Base-by-base conservation (phyloP, 768 basidiomycete species). In the Mycena amicta region DNA sequence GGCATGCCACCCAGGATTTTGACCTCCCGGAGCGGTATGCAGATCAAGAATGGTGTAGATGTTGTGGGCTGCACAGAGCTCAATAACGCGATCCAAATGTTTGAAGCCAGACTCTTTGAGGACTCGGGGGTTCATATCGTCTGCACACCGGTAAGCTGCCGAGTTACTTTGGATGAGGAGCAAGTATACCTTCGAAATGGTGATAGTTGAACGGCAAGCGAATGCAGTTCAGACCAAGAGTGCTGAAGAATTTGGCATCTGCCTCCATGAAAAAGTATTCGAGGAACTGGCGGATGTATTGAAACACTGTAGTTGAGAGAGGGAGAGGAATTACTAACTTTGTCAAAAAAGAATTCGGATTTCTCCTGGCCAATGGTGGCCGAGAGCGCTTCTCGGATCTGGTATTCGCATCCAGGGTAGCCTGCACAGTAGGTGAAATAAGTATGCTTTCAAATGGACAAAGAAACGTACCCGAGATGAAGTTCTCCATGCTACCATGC, bases 31-130 rank as follows among this genome's bases (percentile, higher is more conserved):
- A 0, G 85, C 85, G 40, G 90, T 80, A 71, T 94, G 93, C 43
- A 93, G 75, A 67, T 94, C 92, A 55, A 93, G 80, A 67, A 92
- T 86, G 61, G 90, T 89, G 76, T 87, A 89, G 57, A 93, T 90
- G 29, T 86, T 87, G 57, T 91, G 81, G 60, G 83, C 78, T n/a
- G 89, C 87, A 67, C 92, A 93, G 26, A 87, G 68, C 46, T 86
- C 78, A 62, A 94, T 85, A 45, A 90, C 87, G 20, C 90, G 80
- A 61, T 93, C 92, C 52, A 93, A 86, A 72, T 92, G 89, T 68
- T 87, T 87, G 76, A 92, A 90, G 27, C 91, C 89, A 6, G 81
- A 78, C 57, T 83, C 73, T 67, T 89, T 92, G 63, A 92, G 82
- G 0, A 90, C 85, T 22, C 88, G 81, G 20, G 92, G 90, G 67